Base-by-base conservation (phyloP, 2,329 filamentous ascomycete genomes). In the Diaporthe helianthi region DNA sequence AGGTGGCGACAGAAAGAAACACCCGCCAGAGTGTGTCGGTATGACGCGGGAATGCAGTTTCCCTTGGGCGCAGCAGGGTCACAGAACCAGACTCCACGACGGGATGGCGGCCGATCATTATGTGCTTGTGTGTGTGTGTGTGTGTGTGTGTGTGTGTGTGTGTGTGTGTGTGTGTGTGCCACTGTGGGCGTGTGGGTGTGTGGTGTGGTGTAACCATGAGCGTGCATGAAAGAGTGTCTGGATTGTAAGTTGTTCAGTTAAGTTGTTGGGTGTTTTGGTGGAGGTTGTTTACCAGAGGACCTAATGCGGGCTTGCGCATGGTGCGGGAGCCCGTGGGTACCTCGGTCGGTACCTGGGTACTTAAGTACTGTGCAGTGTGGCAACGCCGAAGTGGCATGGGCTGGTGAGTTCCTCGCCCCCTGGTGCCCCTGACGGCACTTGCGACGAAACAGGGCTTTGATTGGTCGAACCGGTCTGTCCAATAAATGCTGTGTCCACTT, bases 361-460 rank as follows among this genome's bases (percentile, higher is more conserved):
- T n/a, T n/a, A n/a, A n/a, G n/a, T n/a, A n/a, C n/a, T n/a, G 54
- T 58, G 65, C 65, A 67, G 65, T 49, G 65, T 67, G 65, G 65
- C 65, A 67, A 58, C 65, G 65, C 65, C 65, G 65, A 67, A 58
- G 65, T 31, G 52, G 52, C 64, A 58, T 67, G 52, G 29, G 52
- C 51, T 58, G 65, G 65, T 26, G 41, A 44, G 65, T 22, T 44
- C 31, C 52, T 38, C 17, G 13, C 65, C 65, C 65, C 65, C 65
- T 67, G 65, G 65, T 22, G 65, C 65, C 65, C 65, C 65, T 67
- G 65, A 67, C 65, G 65, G 65, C 65, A 67, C 58, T 67, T 58
- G 65, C 65, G 65, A 41, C 38, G 52, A 67, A 58, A 58, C 52
- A 17, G 41, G 41, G n/a, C 41, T 24, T 44, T 67, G 52, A 36